A percentile compares a stretch with the other conserved stretches of the same genome.
Evolutionary conservation across 73 alveolate genomes (phyloP).

Genomic region (Uronychia setigera): DNA sequence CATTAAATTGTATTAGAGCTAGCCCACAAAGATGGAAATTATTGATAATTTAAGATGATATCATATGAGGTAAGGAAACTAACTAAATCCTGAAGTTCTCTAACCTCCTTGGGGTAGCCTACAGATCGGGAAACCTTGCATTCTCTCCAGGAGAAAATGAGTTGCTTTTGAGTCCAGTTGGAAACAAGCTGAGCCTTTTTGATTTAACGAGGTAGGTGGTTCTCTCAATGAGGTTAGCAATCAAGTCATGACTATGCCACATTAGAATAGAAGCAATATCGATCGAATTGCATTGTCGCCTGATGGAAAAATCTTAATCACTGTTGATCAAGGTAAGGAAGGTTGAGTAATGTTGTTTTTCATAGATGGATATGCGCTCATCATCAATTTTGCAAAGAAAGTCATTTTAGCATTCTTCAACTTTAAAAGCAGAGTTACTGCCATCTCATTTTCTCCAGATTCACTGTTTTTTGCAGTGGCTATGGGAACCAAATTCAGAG

Average conservation of each 20-base stretch:
- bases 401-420: constrained; percentile 81
- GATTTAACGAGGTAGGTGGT: constrained; percentile 42
- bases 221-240: not conserved
- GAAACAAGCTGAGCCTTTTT: constrained; percentile 49
- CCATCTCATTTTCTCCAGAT: constrained; percentile 81
- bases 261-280: constrained; percentile 76
- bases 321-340: constrained; percentile 56
- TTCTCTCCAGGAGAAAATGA: constrained; percentile 20
- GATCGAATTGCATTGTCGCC: constrained; percentile 77
- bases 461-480: constrained; percentile 84
- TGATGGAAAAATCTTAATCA: constrained; percentile 74
- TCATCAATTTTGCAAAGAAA: constrained; percentile 74
- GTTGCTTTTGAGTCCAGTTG: constrained; percentile 57
- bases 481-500: constrained; percentile 64
- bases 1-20: too few relatives aligned
- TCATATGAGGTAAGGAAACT: constrained; percentile 13
- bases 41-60: constrained; percentile 10
- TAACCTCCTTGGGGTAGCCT: constrained; percentile 53
- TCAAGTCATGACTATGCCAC: constrained; percentile 55
- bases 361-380: constrained; percentile 82
- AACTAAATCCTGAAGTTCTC: constrained; percentile 17
- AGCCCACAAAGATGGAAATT: not conserved
- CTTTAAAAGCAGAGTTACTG: constrained; percentile 79
- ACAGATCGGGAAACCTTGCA: constrained; percentile 38
- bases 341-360: not conserved